A percentile compares a stretch with the other conserved stretches of the same genome.
These are phyloP conservation scores for Ramaria rubella DNA, from an alignment of 768 basidiomycete species.

Conservation along the genomic window DNA sequence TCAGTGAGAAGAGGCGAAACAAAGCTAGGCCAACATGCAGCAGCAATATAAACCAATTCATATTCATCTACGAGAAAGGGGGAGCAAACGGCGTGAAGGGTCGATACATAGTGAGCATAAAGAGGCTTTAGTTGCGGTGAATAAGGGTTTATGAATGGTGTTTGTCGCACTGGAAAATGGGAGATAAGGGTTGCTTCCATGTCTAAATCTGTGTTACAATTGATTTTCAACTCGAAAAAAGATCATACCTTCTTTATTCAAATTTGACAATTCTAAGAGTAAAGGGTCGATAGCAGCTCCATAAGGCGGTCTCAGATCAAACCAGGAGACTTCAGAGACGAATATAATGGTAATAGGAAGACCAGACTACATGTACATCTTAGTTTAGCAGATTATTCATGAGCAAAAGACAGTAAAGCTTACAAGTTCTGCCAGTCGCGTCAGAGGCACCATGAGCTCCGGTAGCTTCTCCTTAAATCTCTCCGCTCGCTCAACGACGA, in stretches of 20 bases:
- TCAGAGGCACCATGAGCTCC: slow-evolving; percentile 62
- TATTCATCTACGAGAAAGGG: slow-evolving; percentile 59
- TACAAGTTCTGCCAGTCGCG: slow-evolving; percentile 68
- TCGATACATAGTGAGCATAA: slow-evolving; percentile 55
- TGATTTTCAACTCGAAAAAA: background rate
- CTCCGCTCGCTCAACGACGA: slow-evolving; percentile 65
- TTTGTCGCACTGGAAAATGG: slow-evolving; percentile 12
- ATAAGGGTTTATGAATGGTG: slow-evolving; percentile 42
- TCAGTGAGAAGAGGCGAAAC: slow-evolving; percentile 60
- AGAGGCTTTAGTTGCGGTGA: slow-evolving; percentile 40
- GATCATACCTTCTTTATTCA: slow-evolving; percentile 47
- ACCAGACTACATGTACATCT: slow-evolving; percentile 51
- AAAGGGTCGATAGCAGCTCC: slow-evolving; percentile 72
- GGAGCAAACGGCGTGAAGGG: slow-evolving; percentile 54
- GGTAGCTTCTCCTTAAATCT: slow-evolving; percentile 54
- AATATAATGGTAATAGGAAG: slow-evolving; percentile 56
- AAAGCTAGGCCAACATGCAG: slow-evolving; percentile 78
- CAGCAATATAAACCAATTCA: slow-evolving; percentile 70
- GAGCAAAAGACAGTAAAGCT: no score
- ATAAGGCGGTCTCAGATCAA: slow-evolving; percentile 59
- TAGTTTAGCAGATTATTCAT: no score
- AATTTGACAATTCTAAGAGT: slow-evolving; percentile 48
- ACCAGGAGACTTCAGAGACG: slow-evolving; percentile 62
- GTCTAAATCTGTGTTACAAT: background rate
- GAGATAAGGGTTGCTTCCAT: background rate